phyloP scores from a whole-genome alignment of 164 flowering plant genomes.

The Santalum album region DNA sequence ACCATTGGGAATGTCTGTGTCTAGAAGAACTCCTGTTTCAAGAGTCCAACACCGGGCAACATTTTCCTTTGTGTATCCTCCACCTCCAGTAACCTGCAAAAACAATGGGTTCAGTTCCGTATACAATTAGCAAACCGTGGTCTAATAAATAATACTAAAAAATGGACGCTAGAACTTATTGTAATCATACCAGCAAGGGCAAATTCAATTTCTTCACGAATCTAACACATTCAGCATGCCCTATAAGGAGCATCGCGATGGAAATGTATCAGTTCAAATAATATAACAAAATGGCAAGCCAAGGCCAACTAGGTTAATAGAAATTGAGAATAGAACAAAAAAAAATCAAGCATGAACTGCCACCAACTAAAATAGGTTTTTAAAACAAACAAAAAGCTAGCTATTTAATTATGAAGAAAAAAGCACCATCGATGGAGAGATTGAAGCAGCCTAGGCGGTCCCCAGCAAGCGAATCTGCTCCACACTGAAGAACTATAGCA shows the following conservation, averaged over 20 bases:
- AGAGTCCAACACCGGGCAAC: conserved; percentile 98
- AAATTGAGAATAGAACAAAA: not conserved
- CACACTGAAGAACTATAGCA: conserved; percentile 94
- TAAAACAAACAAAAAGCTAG: conserved; percentile 3
- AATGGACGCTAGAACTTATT: not conserved
- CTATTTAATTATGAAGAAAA: conserved; percentile 37
- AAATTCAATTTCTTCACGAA: conserved; percentile 89
- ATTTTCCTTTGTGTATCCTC: conserved; percentile 97
- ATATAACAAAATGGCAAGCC: not conserved
- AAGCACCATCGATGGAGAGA: conserved; percentile 95
- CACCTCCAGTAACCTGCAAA: conserved; percentile 95
- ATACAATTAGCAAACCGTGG: not conserved
- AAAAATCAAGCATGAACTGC: too few relatives aligned
- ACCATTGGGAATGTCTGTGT: conserved; percentile 90
- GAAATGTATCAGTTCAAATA: too few relatives aligned
- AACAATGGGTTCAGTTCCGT: not conserved
- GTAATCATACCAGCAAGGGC: conserved; percentile 67
- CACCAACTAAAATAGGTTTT: too few relatives aligned
- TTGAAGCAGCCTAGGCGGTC: conserved; percentile 98
- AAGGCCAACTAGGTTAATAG: not conserved
- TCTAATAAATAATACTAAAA: not conserved
- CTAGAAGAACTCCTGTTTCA: conserved; percentile 92
- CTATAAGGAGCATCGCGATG: too few relatives aligned
- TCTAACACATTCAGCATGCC: conserved; percentile 94
- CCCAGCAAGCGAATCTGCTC: conserved; percentile 98